Evolutionary conservation across 192 early-diverging fungal genomes (phyloP).

Genomic region (Funneliformis mosseae): DNA sequence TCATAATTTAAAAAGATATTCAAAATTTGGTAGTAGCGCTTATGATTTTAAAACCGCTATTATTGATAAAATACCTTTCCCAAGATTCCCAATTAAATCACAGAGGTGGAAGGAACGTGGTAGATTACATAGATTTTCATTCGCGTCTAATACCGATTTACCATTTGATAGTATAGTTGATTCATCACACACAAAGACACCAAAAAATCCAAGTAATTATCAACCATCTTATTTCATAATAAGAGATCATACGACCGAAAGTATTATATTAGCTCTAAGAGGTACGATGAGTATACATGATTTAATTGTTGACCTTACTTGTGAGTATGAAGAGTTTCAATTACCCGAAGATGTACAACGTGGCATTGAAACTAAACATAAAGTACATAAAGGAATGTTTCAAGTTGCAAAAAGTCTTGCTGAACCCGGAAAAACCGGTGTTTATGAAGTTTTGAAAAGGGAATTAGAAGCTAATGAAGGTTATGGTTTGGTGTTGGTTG

Average conservation of each 20-base stretch:
- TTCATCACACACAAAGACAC: slow-evolving; percentile 41
- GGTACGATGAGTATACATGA: slow-evolving; percentile 56
- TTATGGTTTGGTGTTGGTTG: slow-evolving; percentile 49
- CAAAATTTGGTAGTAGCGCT: slow-evolving; percentile 39
- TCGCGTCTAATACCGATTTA: slow-evolving; percentile 33
- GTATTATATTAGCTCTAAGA: slow-evolving; percentile 50
- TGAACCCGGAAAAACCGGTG: slow-evolving; percentile 41
- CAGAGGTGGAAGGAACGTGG: not conserved
- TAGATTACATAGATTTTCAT: slow-evolving; percentile 17
- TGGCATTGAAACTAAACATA: slow-evolving; percentile 36
- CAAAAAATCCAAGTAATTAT: slow-evolving; percentile 41
- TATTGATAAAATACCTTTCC: not conserved
- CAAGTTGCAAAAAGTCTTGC: slow-evolving; percentile 47
- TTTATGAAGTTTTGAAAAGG: slow-evolving; percentile 48
- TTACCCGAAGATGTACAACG: slow-evolving; percentile 44
- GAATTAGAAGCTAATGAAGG: slow-evolving; percentile 45
- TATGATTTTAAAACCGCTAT: slow-evolving; percentile 34
- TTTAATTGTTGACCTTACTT: slow-evolving; percentile 52
- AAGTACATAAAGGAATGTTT: slow-evolving; percentile 51
- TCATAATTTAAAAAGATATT: slow-evolving; percentile 41
- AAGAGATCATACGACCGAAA: slow-evolving; percentile 45
- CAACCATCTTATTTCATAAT: slow-evolving; percentile 52
- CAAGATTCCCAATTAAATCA: not conserved
- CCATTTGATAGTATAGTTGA: slow-evolving; percentile 45
- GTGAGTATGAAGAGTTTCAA: slow-evolving; percentile 49